Conservation (phyloP, 208 protist genomes). For the Novymonas esmeraldas region DNA sequence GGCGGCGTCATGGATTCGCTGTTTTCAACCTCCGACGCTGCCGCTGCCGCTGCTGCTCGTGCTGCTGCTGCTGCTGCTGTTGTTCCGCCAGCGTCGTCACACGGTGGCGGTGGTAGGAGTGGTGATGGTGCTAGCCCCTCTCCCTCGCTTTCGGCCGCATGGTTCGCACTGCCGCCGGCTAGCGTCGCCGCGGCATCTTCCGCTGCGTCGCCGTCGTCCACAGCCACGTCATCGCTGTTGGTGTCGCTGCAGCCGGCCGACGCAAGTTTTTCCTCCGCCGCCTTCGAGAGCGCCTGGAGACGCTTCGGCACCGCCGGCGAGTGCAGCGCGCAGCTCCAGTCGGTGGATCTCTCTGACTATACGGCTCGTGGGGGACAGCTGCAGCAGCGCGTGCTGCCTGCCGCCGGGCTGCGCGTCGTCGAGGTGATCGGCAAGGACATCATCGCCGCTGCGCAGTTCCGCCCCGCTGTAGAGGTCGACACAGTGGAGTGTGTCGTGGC, state of each 20-base stretch:
- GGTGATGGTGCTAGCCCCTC: too few species aligned
- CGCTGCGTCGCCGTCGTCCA: background rate
- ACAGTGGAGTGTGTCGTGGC: slow-evolving; percentile 26
- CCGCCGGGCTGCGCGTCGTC: slow-evolving; percentile 48
- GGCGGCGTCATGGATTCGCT: slow-evolving; percentile 18
- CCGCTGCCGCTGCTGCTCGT: too few species aligned
- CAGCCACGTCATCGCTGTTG: background rate
- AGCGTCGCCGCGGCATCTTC: background rate
- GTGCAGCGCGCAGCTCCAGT: background rate
- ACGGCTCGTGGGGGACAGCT: background rate
- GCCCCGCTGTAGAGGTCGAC: background rate
- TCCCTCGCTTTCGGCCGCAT: too few species aligned
- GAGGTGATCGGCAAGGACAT: slow-evolving; percentile 67
- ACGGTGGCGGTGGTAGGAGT: too few species aligned
- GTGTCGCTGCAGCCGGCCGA: slow-evolving; percentile 20
- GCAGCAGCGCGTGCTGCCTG: slow-evolving; percentile 33
- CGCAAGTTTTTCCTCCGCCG: slow-evolving; percentile 33
- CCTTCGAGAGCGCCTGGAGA: slow-evolving; percentile 31
- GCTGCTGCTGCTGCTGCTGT: too few species aligned
- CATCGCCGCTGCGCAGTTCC: slow-evolving; percentile 46
- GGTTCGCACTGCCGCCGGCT: too few species aligned
- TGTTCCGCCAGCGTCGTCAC: too few species aligned
- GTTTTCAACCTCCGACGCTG: slow-evolving; percentile 12
- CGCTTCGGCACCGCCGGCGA: background rate
- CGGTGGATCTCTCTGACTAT: slow-evolving; percentile 3